Base-by-base conservation (phyloP, 1,284 basidiomycete genomes). In the Cutaneotrichosporon sp. region DNA sequence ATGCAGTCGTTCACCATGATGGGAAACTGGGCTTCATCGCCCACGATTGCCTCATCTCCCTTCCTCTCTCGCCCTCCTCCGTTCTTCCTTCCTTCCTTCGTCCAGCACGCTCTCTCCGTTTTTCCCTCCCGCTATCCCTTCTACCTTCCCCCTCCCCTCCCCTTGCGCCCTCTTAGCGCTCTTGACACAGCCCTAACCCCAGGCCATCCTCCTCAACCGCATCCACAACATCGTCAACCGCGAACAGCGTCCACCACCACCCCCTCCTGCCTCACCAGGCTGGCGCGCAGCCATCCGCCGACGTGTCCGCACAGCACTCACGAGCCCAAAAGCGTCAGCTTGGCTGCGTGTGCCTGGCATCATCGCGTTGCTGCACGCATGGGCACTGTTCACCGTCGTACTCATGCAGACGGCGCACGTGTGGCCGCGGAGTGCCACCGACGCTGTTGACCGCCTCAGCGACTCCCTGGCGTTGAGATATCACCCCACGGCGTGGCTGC, bases 161-260 rank as follows among this genome's bases (percentile, higher is more conserved):
- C 6, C 14, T 18, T 31, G 56, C 16, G 13, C 4, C 10, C 2
- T n/a, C 26, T 26, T 26, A 26, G 26, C 26, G 26, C 26, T 26
- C 26, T 26, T 26, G 26, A 26, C 26, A 26, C 26, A 26, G 38
- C n/a, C 16, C 61, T 63, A 26, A 63, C 51, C 31, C 21, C 62
- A 80, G 79, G 76, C 70, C 0, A 70, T 80, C 22, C 66, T 79
- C 31, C 69, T 81, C 53, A 80, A 80, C 63, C 74, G 79, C 2
- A 79, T 80, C 42, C 75, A 78, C 61, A 72, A 78, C 64, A 74
- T 80, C 47, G 78, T 80, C 30, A 69, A 75, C 21, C 67, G 77
- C 49, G 76, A 76, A 13, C 68, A 73, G 21, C 65, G 62, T 11
- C 73, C 75, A 3, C 69, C 70, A 3, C 72, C 65, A 21, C 70